Conservation (phyloP, 2,329 filamentous ascomycete genomes). For the Elsinoe batatas region DNA sequence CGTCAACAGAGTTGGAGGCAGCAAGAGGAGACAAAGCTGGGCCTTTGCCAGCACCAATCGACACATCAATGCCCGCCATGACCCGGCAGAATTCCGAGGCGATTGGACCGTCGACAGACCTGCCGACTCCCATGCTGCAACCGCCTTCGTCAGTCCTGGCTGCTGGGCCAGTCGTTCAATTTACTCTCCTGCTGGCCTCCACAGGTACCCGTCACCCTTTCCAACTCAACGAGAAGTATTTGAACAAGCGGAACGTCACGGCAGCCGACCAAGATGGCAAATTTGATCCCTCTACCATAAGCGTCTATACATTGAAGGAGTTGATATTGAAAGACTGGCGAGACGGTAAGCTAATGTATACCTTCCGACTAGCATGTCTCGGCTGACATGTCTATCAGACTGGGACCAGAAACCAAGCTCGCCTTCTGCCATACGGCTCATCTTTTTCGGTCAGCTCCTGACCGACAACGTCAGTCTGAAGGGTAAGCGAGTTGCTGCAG, state of each 20-base stretch:
- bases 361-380: not conserved
- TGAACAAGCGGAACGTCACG: conserved; percentile 68
- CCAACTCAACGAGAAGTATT: conserved; percentile 77
- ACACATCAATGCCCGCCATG: conserved; percentile 18
- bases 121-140: conserved; percentile 29
- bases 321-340: conserved; percentile 89
- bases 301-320: conserved; percentile 88
- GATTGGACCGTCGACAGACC: conserved; percentile 39
- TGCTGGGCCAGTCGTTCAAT: conserved; percentile 47
- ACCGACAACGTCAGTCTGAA: conserved; percentile 79
- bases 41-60: conserved; percentile 12
- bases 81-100: conserved; percentile 35
- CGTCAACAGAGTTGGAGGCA: not conserved
- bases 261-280: conserved; percentile 58
- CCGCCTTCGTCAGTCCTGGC: conserved; percentile 27
- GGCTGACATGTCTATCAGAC: conserved; percentile 36
- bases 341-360: conserved; percentile 42
- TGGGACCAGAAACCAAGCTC: conserved; percentile 83
- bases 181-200: conserved; percentile 67
- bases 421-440: conserved; percentile 80
- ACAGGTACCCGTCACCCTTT: conserved; percentile 80
- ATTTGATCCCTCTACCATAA: conserved; percentile 75
- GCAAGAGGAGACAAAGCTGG: not conserved
- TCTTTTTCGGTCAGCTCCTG: conserved; percentile 81
- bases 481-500: conserved; percentile 45